Evolutionary conservation across 495 filamentous ascomycete genomes (phyloP).

Genomic region (Astrocystis sublimbata): DNA sequence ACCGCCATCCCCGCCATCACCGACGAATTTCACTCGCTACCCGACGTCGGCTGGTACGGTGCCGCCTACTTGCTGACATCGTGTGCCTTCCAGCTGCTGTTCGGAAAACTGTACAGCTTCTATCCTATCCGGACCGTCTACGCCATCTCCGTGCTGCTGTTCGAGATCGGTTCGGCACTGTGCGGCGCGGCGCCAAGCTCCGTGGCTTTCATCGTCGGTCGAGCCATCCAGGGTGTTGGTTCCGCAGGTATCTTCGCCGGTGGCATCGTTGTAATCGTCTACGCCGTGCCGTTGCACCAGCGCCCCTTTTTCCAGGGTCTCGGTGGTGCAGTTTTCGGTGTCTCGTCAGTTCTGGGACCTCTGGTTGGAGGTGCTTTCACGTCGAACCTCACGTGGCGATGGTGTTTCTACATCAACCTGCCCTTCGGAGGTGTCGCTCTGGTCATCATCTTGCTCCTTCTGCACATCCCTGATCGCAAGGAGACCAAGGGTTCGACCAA

Average conservation of each 20-base stretch:
- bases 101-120: conserved; percentile 50
- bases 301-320: conserved; percentile 46
- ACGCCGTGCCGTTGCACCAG: conserved; percentile 47
- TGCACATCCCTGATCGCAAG: conserved; percentile 46
- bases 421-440: conserved; percentile 66
- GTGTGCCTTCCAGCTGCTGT: conserved; percentile 49
- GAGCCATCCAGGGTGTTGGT: conserved; percentile 59
- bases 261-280: conserved; percentile 44
- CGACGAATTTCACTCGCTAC: conserved; percentile 45
- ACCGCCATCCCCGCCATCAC: conserved; percentile 55
- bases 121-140: conserved; percentile 47
- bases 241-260: conserved; percentile 44
- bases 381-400: conserved; percentile 65
- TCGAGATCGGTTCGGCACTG: conserved; percentile 54
- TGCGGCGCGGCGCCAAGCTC: conserved; percentile 58
- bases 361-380: conserved; percentile 61
- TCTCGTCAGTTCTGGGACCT: conserved; percentile 72
- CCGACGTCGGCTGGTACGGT: conserved; percentile 58
- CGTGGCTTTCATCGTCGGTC: conserved; percentile 55
- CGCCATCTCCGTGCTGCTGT: conserved; percentile 42
- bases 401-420: conserved; percentile 77
- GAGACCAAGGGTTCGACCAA: conserved; percentile 42
- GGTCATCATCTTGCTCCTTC: conserved; percentile 58
- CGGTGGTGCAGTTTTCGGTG: conserved; percentile 50
- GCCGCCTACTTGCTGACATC: conserved; percentile 52